phyloP scores from a whole-genome alignment of 495 filamentous ascomycete species.

The Penicillium odoratum region DNA sequence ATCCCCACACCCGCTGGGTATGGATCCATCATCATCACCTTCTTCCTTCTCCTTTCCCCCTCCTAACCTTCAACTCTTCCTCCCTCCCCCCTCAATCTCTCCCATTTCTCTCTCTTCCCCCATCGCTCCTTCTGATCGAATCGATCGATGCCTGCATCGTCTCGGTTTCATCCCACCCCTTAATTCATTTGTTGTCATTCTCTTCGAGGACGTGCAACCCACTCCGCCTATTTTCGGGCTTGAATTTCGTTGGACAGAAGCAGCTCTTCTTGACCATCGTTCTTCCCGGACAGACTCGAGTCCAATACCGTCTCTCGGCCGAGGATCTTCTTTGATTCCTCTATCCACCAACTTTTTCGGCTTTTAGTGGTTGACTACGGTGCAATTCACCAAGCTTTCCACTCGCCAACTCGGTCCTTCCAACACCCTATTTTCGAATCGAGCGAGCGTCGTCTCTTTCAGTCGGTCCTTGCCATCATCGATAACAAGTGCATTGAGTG shows the following conservation, averaged over 20 bases:
- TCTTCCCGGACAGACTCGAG: conserved; percentile 7
- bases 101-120: conserved; percentile 26
- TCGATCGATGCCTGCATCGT: conserved; percentile 32
- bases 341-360: conserved; percentile 8
- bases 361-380: conserved; percentile 13
- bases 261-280: not conserved
- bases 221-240: conserved; percentile 13
- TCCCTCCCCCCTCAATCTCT: conserved; percentile 19
- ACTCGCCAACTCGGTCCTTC: conserved; percentile 43
- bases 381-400: conserved; percentile 23
- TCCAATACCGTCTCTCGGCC: conserved; percentile 7
- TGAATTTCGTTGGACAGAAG: conserved; percentile 1
- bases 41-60: conserved; percentile 30
- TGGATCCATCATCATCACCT: conserved; percentile 34
- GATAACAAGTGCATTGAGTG: conserved; percentile 15
- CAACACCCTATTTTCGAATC: conserved; percentile 27
- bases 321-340: conserved; percentile 12
- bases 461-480: conserved; percentile 21
- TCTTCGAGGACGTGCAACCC: conserved; percentile 35
- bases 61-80: conserved; percentile 14
- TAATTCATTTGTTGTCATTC: conserved; percentile 40
- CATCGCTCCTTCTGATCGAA: conserved; percentile 41
- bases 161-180: conserved; percentile 21
- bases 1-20: conserved; percentile 36
- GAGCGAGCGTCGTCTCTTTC: conserved; percentile 35